phyloP scores from a whole-genome alignment of 345 rosid species.

The Gynandropsis gynandra region DNA sequence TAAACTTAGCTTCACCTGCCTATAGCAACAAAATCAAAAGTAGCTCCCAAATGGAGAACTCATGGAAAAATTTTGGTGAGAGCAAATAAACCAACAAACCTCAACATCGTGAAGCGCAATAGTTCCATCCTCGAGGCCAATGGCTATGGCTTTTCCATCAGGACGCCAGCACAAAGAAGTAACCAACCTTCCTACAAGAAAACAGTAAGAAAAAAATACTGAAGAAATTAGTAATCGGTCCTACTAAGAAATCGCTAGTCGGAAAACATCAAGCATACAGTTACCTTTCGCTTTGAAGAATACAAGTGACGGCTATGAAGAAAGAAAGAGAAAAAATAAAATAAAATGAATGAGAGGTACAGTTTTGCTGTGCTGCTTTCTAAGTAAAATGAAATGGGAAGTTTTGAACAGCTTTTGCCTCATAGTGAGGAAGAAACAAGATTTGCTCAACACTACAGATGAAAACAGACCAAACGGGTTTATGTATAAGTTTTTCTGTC shows the following conservation, averaged over 20 bases:
- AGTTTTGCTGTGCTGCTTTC: too few relatives aligned
- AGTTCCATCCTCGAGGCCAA: slow-evolving; percentile 84
- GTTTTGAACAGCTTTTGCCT: too few relatives aligned
- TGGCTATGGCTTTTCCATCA: slow-evolving; percentile 77
- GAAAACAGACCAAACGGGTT: too few relatives aligned
- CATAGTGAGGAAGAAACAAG: too few relatives aligned
- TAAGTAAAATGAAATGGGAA: too few relatives aligned
- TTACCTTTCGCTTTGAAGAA: slow-evolving; percentile 2
- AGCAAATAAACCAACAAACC: slow-evolving; percentile 23
- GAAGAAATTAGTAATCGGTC: slow-evolving; percentile 4
- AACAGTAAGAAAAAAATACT: slow-evolving; percentile 11
- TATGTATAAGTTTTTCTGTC: too few relatives aligned
- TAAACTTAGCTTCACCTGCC: slow-evolving; percentile 3
- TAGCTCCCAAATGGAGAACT: background rate
- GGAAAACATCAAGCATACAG: too few relatives aligned
- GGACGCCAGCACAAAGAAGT: slow-evolving; percentile 87
- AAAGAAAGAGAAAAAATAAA: too few relatives aligned
- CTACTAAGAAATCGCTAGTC: background rate
- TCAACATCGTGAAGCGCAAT: slow-evolving; percentile 81
- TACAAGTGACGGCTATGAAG: too few relatives aligned
- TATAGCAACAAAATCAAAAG: too few relatives aligned
- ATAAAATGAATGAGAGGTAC: too few relatives aligned
- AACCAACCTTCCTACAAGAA: slow-evolving; percentile 44
- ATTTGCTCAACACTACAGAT: too few relatives aligned
- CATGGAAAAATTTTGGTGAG: background rate